Evolutionary conservation across 441 rosid genomes (phyloP), one percentile per base, ranked within the genome.

Genomic region (Mallotus repandus): DNA sequence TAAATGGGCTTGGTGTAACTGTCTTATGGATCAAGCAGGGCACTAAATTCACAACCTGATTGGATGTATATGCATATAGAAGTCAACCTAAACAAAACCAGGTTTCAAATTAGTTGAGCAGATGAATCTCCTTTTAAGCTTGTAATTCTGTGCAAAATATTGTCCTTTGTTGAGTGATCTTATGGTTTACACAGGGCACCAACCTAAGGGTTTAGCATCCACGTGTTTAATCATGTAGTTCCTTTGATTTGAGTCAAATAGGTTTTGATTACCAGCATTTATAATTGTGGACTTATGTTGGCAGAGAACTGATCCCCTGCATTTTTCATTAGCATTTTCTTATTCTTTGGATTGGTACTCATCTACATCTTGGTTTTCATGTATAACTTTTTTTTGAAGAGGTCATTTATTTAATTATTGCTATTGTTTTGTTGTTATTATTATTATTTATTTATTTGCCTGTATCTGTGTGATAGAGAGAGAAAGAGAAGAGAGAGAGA

Each of bases 81-180:
- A n/a, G 54, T 19, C 10, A 56, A 58, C 38, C 19, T 56, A 56
- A 43, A 54, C 9, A 15, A n/a, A 8, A 19, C 59, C 58, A 35
- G 50, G 19, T 66, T 21, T 16, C 41, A 32, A n/a, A 55, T 59
- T 32, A 18, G 11, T 38, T 49, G 66, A 45, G 56, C 38, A 48
- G 76, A 68, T 50, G 66, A 62, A 68, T 49, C n/a, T 74, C 7
- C 1, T 49, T 46, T n/a, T 50, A 15, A 52, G 50, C 41, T 21
- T 1, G 57, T 21, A 19, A 25, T 25, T 5, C 8, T 7, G 8
- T 13, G 15, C 19, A 48, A 35, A 48, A 38, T 32, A 9, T 52
- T 56, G 58, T 48, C 49, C 49, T 61, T 68, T 52, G 49, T 52
- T 60, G 16, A 41, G 21, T 53, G 41, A 32, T 64, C 63, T 72